Evolutionary conservation across 805 yeast species (phyloP).

Genomic region (Saturnispora sanitii): DNA sequence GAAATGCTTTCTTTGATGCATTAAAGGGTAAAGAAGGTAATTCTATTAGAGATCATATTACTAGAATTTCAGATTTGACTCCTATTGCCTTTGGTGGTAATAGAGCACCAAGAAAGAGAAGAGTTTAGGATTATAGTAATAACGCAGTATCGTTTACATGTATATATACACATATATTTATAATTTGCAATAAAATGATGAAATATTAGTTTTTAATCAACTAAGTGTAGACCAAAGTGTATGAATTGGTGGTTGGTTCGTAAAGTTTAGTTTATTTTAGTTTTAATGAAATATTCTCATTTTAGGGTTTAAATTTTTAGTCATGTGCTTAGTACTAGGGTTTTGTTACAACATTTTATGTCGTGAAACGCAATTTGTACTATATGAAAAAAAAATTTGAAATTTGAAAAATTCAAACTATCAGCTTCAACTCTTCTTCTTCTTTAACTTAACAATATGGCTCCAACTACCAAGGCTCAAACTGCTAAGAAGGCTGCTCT

Average conservation of each 20-base stretch:
- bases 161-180: no score
- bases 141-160: no score
- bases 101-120: slow-evolving; percentile 72
- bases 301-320: not conserved
- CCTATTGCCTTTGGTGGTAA: slow-evolving; percentile 88
- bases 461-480: slow-evolving; percentile 69
- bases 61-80: slow-evolving; percentile 69
- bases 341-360: slow-evolving; percentile 11
- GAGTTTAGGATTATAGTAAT: slow-evolving; percentile 30
- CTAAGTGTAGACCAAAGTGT: no score
- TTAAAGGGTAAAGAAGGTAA: slow-evolving; percentile 84
- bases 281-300: not conserved
- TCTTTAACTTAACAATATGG: slow-evolving; percentile 6
- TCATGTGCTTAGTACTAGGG: slow-evolving; percentile 13
- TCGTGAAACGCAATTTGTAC: slow-evolving; percentile 9
- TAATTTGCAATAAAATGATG: no score
- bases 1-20: slow-evolving; percentile 78
- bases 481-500: slow-evolving; percentile 98
- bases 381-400: slow-evolving; percentile 1
- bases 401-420: slow-evolving; percentile 1
- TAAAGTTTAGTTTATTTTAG: no score
- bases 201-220: no score
- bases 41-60: slow-evolving; percentile 52
- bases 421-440: slow-evolving; percentile 5
- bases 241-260: no score